Evolutionary conservation across 1,284 basidiomycete species (phyloP).

Genomic region (Moesziomyces globuligerus): DNA sequence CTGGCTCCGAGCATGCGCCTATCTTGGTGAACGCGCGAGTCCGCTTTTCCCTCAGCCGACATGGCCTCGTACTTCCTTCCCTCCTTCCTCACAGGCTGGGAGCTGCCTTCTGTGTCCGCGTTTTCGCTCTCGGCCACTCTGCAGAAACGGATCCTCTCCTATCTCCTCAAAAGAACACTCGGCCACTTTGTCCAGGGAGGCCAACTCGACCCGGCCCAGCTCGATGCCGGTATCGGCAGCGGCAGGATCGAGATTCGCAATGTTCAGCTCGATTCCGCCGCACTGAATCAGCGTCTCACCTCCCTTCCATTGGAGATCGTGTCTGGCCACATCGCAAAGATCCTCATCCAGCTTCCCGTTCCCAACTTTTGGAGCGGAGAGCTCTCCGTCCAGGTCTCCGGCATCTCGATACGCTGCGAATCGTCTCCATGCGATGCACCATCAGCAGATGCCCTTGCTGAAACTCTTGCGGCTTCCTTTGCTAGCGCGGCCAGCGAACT

Average conservation of each 20-base stretch:
- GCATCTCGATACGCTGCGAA: conserved; percentile 13
- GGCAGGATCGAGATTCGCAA: conserved; percentile 87
- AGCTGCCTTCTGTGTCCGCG: conserved; percentile 39
- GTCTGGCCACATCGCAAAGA: conserved; percentile 72
- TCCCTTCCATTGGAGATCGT: conserved; percentile 76
- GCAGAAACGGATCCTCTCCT: conserved; percentile 88
- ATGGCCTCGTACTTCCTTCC: conserved; percentile 50
- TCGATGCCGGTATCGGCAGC: conserved; percentile 89
- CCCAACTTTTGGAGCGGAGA: conserved; percentile 57
- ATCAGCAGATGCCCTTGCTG: background rate
- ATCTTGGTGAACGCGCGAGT: conserved; percentile 16
- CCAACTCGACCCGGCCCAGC: conserved; percentile 84
- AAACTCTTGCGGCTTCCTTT: conserved; percentile 32
- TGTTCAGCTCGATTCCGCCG: conserved; percentile 77
- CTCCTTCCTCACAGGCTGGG: conserved; percentile 40
- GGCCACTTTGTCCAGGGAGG: conserved; percentile 88
- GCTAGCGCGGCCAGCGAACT: conserved; percentile 46
- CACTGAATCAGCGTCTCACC: conserved; percentile 25
- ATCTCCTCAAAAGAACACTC: conserved; percentile 82
- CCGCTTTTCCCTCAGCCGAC: background rate
- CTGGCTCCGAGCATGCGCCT: conserved; percentile 9
- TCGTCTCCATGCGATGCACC: background rate
- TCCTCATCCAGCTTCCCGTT: conserved; percentile 52
- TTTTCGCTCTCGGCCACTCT: conserved; percentile 77
- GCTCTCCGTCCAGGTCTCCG: conserved; percentile 33